Conservation (phyloP, 768 basidiomycete species). For the Serendipita sp. region DNA sequence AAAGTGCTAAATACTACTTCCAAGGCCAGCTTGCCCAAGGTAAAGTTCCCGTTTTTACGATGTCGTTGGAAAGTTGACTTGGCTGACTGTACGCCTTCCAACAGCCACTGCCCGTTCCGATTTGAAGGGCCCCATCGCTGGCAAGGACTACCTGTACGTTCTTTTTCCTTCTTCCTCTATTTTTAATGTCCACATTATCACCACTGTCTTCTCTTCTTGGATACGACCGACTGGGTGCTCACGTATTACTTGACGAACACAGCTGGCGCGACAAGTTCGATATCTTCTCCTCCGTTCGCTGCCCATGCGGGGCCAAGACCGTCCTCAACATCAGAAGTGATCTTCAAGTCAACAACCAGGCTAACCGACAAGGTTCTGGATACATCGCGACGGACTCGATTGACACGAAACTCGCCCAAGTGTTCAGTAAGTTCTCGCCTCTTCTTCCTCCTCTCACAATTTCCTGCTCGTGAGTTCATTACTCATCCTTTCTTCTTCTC, state of each 20-base stretch:
- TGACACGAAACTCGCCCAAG: not conserved
- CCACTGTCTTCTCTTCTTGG: too few species aligned
- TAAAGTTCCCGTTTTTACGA: not conserved
- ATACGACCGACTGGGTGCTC: too few species aligned
- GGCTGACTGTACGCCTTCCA: not conserved
- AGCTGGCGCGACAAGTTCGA: constrained; percentile 2
- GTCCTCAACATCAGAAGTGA: not conserved
- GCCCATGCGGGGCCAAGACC: constrained; percentile 1
- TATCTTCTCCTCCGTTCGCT: not conserved
- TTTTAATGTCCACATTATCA: not conserved
- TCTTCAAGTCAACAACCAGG: not conserved
- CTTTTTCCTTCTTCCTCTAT: not conserved
- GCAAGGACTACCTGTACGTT: not conserved
- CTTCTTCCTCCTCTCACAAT: not conserved
- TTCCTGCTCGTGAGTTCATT: too few species aligned
- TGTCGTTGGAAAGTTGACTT: not conserved
- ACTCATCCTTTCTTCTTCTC: too few species aligned
- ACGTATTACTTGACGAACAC: too few species aligned
- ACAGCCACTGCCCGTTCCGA: not conserved
- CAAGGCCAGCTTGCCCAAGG: not conserved
- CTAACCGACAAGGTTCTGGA: not conserved
- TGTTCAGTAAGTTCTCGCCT: not conserved
- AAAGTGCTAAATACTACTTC: not conserved
- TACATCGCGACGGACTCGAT: constrained; percentile 4
- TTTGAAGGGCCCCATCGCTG: not conserved